A percentile compares a stretch with the other conserved stretches of the same genome.
Evolutionary conservation across 2,329 filamentous ascomycete genomes (phyloP).

Genomic region (Herpotrichia juniperi): DNA sequence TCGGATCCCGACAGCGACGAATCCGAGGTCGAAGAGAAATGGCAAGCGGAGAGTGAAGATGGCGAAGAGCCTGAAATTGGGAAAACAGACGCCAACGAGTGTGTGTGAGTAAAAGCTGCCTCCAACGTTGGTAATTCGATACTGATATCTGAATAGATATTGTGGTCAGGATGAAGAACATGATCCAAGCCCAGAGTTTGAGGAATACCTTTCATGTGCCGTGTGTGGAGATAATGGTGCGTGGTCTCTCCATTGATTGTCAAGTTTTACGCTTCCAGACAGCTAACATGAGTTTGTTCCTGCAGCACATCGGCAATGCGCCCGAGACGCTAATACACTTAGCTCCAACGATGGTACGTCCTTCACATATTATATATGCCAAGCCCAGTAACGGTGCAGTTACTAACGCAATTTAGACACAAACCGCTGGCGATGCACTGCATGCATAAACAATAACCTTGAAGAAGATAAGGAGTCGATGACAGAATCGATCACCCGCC

Average conservation of each 20-base stretch:
- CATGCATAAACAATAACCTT: conserved; percentile 57
- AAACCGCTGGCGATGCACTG: conserved; percentile 67
- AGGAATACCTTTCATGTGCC: conserved; percentile 76
- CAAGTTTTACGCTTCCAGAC: conserved; percentile 47
- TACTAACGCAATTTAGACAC: conserved; percentile 53
- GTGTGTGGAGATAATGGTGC: conserved; percentile 83
- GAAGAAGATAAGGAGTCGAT: conserved; percentile 48
- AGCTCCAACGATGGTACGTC: conserved; percentile 67
- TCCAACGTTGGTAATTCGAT: conserved; percentile 15
- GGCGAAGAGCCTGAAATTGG: conserved; percentile 64
- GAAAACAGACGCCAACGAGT: conserved; percentile 61
- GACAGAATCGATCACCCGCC: conserved; percentile 48
- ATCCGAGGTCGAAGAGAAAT: conserved; percentile 64
- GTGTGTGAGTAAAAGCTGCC: conserved; percentile 62
- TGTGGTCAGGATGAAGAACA: conserved; percentile 84
- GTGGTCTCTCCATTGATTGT: conserved; percentile 46
- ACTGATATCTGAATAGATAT: conserved; percentile 61
- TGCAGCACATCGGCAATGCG: conserved; percentile 90
- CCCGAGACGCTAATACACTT: conserved; percentile 71
- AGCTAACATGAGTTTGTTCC: conserved; percentile 54
- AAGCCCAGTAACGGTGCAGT: conserved; percentile 12
- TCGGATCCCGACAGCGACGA: conserved; percentile 50
- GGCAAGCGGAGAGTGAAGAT: conserved; percentile 60
- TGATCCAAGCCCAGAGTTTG: conserved; percentile 81
- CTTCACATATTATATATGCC: conserved; percentile 14